Evolutionary conservation across 768 basidiomycete genomes (phyloP).

Genomic region (Paxillus rubicundulus): DNA sequence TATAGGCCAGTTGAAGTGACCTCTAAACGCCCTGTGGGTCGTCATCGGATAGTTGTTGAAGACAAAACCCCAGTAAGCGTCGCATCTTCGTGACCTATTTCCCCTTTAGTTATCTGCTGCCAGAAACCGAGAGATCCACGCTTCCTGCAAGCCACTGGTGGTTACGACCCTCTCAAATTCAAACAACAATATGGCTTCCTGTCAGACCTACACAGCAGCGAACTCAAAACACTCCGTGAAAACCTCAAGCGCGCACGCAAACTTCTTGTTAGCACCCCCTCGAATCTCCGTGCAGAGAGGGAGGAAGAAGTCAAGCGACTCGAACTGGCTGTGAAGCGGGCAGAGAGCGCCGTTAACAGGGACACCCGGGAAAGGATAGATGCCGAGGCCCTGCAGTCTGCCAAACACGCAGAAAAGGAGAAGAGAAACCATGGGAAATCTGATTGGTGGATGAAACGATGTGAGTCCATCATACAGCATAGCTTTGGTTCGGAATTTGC

Average conservation of each 20-base stretch:
- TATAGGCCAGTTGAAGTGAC: conserved; percentile 76
- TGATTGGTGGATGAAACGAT: conserved; percentile 81
- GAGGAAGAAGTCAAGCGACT: conserved; percentile 67
- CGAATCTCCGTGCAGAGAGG: conserved; percentile 55
- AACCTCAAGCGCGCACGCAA: conserved; percentile 69
- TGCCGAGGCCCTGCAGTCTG: conserved; percentile 53
- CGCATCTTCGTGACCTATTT: conserved; percentile 2
- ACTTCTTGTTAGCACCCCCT: conserved; percentile 56
- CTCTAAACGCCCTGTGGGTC: conserved; percentile 81
- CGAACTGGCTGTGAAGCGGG: conserved; percentile 70
- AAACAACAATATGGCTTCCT: conserved; percentile 74
- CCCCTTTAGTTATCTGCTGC: not conserved
- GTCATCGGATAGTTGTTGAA: conserved; percentile 68
- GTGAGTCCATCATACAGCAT: conserved; percentile 42
- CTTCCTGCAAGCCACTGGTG: conserved; percentile 72
- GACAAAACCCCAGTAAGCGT: conserved; percentile 56
- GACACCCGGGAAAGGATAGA: conserved; percentile 71
- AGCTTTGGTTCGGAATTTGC: not conserved
- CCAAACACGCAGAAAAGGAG: conserved; percentile 46
- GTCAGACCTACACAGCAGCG: conserved; percentile 56
- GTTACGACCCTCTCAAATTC: conserved; percentile 64
- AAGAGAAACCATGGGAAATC: conserved; percentile 77
- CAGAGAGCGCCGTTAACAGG: conserved; percentile 74
- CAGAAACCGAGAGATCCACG: conserved; percentile 86
- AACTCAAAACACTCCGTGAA: conserved; percentile 63